These are phyloP conservation scores for Eucalyptus urophylla DNA, from an alignment of 345 rosid genomes.

Conservation along the genomic window DNA sequence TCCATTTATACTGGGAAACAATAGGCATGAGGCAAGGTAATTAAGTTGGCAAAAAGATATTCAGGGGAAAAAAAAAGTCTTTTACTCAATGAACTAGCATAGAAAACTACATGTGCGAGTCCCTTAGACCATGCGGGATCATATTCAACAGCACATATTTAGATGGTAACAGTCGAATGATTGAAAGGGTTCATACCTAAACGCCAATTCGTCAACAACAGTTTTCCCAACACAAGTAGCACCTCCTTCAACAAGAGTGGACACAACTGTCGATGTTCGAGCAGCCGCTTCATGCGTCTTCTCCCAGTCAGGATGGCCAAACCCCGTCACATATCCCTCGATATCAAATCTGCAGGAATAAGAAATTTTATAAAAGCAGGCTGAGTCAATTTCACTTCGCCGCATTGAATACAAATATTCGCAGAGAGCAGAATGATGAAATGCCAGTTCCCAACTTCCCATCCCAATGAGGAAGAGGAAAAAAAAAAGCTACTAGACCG, in stretches of 20 bases:
- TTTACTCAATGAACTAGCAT: background rate
- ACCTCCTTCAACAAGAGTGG: slow-evolving; percentile 78
- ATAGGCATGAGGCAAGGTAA: background rate
- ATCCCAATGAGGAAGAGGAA: background rate
- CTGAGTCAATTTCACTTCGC: background rate
- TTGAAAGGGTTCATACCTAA: slow-evolving; percentile 23
- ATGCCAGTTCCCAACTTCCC: background rate
- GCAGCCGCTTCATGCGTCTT: slow-evolving; percentile 62
- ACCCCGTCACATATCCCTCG: slow-evolving; percentile 78
- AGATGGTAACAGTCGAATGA: background rate
- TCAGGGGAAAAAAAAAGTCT: background rate
- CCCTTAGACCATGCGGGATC: background rate
- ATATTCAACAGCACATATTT: background rate
- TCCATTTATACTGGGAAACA: slow-evolving; percentile 66
- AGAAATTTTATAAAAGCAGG: background rate
- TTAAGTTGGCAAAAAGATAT: background rate
- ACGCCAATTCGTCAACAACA: slow-evolving; percentile 78
- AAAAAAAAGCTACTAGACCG: background rate
- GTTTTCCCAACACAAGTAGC: slow-evolving; percentile 95
- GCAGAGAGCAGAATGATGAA: background rate
- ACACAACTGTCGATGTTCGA: slow-evolving; percentile 51
- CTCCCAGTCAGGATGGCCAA: slow-evolving; percentile 93
- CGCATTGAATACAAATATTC: background rate
- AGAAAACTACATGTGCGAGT: background rate
- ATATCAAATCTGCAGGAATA: slow-evolving; percentile 53